phyloP scores from a whole-genome alignment of 1,284 basidiomycete genomes.

The Ganoderma leucocontextum region DNA sequence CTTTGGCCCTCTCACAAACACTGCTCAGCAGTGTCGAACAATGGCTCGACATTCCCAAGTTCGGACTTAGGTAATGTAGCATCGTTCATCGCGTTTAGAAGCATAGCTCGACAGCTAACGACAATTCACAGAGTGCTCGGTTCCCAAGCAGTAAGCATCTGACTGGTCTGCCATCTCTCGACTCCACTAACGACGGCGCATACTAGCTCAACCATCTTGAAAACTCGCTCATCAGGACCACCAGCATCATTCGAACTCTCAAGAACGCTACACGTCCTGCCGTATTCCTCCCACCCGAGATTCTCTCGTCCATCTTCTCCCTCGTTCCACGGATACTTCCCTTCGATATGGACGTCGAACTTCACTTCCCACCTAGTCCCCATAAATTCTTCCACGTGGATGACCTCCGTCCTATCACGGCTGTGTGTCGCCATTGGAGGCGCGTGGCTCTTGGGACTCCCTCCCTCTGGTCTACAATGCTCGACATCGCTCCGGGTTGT shows the following conservation, averaged over 20 bases:
- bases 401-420: slow-evolving; percentile 1
- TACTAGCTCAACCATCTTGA: not conserved
- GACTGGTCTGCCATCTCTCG: not conserved
- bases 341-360: not conserved
- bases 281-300: not conserved
- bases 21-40: not conserved
- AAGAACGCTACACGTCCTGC: not conserved
- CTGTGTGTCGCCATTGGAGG: slow-evolving; percentile 3
- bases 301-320: not conserved
- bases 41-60: not conserved
- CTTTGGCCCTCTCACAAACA: not conserved
- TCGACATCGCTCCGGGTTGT: not conserved
- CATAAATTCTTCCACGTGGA: not conserved
- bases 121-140: not conserved
- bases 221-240: not conserved
- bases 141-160: not conserved
- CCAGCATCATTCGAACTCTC: not conserved
- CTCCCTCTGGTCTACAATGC: slow-evolving; percentile 6
- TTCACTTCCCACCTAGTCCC: not conserved
- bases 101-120: not conserved
- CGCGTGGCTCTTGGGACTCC: not conserved
- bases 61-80: not conserved
- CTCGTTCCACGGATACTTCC: not conserved
- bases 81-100: not conserved
- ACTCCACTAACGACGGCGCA: not conserved